phyloP scores from a whole-genome alignment of 139 green algal genomes.

The Eudorina sp. region DNA sequence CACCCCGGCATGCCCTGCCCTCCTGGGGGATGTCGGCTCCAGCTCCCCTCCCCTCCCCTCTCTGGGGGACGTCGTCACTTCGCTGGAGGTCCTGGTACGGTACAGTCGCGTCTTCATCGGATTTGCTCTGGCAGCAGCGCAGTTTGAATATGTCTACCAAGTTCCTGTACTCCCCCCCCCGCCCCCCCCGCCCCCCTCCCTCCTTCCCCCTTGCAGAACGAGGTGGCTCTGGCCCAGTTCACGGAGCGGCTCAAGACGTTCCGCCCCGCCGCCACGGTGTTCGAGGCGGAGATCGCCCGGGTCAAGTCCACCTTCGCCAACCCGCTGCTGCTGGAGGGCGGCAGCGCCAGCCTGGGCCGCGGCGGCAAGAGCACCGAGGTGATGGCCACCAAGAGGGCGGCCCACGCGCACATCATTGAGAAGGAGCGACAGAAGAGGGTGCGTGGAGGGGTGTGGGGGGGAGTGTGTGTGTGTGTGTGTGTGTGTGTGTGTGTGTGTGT shows the following conservation, averaged over 20 bases:
- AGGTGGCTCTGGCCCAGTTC: conserved; percentile 79
- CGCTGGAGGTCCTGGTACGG: no score
- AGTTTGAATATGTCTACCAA: no score
- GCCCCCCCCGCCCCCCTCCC: background rate
- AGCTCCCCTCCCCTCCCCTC: no score
- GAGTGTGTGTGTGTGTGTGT: no score
- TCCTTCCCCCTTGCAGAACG: conserved; percentile 57
- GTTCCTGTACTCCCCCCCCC: no score
- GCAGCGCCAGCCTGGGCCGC: conserved; percentile 34
- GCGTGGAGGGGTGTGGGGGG: background rate
- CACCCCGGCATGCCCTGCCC: no score
- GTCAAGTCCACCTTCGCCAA: conserved; percentile 52
- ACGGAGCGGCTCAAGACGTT: conserved; percentile 78
- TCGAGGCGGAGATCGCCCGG: conserved; percentile 86
- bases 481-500: no score
- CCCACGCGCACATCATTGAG: conserved; percentile 74
- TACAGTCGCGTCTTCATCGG: no score
- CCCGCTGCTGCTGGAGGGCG: conserved; percentile 48
- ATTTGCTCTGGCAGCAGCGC: no score
- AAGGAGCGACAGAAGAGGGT: conserved; percentile 55
- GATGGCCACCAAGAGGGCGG: conserved; percentile 80
- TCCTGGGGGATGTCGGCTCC: no score
- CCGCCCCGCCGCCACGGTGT: conserved; percentile 88
- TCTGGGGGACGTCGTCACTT: no score
- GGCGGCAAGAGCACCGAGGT: conserved; percentile 70